Percentiles rank a stretch among this genome's conserved stretches.
phyloP scores from a whole-genome alignment of 2,329 filamentous ascomycete genomes.

The Dichotomopilus funicola region DNA sequence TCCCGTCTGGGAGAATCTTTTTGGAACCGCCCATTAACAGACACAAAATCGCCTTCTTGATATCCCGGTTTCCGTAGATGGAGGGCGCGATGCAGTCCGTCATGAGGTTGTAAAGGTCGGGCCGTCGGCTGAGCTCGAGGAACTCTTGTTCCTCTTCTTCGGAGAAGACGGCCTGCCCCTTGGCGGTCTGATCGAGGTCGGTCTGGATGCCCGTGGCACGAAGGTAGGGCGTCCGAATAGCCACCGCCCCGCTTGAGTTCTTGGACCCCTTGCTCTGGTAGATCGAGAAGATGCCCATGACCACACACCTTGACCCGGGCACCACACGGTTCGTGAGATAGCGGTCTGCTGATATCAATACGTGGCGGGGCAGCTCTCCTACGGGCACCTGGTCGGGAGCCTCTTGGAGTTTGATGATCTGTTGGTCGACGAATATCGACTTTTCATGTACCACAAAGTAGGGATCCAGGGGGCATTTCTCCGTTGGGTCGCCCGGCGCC shows the following conservation, averaged over 20 bases:
- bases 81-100: slow-evolving; percentile 91
- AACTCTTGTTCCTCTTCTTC: slow-evolving; percentile 99
- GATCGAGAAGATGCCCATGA: slow-evolving; percentile 97
- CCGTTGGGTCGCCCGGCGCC: slow-evolving; percentile 57
- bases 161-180: slow-evolving; percentile 75
- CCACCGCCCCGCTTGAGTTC: slow-evolving; percentile 74
- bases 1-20: slow-evolving; percentile 94
- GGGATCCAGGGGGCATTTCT: slow-evolving; percentile 84
- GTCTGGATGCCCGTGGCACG: slow-evolving; percentile 87
- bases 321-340: slow-evolving; percentile 95
- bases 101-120: slow-evolving; percentile 88
- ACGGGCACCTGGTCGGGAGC: slow-evolving; percentile 96
- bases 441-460: slow-evolving; percentile 95
- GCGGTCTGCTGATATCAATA: slow-evolving; percentile 91
- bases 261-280: slow-evolving; percentile 89
- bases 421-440: slow-evolving; percentile 92
- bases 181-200: slow-evolving; percentile 82
- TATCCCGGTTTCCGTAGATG: slow-evolving; percentile 92
- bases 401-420: slow-evolving; percentile 96
- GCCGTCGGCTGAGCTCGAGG: slow-evolving; percentile 77
- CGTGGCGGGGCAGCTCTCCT: slow-evolving; percentile 88
- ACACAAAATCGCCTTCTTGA: slow-evolving; percentile 96
- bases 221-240: slow-evolving; percentile 91
- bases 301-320: slow-evolving; percentile 85
- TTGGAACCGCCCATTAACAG: slow-evolving; percentile 91